Base-by-base conservation (phyloP, 2,329 filamentous ascomycete genomes). In the Ramularia endophylla region DNA sequence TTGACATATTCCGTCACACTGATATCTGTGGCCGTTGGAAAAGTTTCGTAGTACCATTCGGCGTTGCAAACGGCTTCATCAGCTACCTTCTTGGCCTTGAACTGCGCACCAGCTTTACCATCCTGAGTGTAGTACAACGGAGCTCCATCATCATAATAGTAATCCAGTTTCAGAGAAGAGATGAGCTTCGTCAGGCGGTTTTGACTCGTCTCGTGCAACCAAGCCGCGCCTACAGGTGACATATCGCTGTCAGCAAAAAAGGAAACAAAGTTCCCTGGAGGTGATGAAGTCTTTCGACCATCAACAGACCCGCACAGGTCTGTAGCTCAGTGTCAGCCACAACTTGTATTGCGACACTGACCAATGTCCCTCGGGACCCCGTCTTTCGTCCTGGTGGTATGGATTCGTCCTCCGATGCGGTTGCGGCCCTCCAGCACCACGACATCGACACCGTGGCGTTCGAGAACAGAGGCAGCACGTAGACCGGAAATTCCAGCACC, bases 1-100 rank as follows among this genome's bases (percentile, higher is more conserved):
- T 62, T 58, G 12, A 67, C 59, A 41, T 67, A 68, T 27, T 66
- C 63, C 33, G 63, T 55, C 22, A 65, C 65, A 27, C 57, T 48
- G 30, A 61, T 62, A 52, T 69, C 66, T 30, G 65, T 62, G 12
- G 65, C 65, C 37, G 65, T 56, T 8, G 66, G 65, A 40, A 67
- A 56, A 29, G 59, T 61, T 33, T 61, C 57, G 48, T 68, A 69
- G 46, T 57, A 68, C 60, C 61, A 65, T 40, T 65, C 62, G 45
- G 57, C 59, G 40, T 65, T 65, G 47, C 68, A 65, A 20, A 65
- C 66, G 44, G 67, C 68, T 50, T 69, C 66, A 52, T 69, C 66
- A 37, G 65, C 65, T 17, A 68, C 65, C 45, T 69, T 69, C 53
- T 69, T 69, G 15, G 65, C 66, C 41, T 69, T 69, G 61, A 68